phyloP scores from a whole-genome alignment of 148 eudicot species.

The Polygonum maritimum region DNA sequence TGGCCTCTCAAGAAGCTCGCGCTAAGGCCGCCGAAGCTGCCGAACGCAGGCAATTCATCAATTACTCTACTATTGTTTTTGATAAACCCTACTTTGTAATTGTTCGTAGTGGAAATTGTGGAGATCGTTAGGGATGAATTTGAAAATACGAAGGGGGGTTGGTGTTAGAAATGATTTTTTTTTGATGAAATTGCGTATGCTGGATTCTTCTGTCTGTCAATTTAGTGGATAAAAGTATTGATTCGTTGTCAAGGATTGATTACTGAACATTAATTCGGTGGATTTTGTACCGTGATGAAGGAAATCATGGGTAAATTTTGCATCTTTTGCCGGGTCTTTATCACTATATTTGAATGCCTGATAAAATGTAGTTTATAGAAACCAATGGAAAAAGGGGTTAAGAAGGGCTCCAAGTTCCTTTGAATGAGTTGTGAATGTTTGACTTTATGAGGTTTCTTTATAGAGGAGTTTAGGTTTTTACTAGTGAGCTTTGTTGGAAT shows the following conservation, averaged over 20 bases:
- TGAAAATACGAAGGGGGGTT: not conserved
- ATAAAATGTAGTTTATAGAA: not conserved
- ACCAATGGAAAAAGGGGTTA: not conserved
- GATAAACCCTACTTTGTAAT: not conserved
- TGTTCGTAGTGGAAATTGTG: not conserved
- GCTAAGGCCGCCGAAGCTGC: slow-evolving; percentile 90
- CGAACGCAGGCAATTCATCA: slow-evolving; percentile 38
- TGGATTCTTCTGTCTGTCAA: not conserved
- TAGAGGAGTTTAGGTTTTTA: not conserved
- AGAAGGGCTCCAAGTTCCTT: not conserved
- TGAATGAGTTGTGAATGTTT: not conserved
- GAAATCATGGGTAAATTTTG: not conserved
- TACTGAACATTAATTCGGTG: not conserved
- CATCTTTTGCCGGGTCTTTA: not conserved
- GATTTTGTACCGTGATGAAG: not conserved
- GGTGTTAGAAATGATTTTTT: not conserved
- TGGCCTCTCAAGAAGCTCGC: slow-evolving; percentile 71
- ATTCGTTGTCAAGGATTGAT: not conserved
- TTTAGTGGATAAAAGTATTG: not conserved
- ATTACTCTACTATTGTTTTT: not conserved
- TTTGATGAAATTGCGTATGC: not conserved
- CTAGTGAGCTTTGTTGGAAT: not conserved
- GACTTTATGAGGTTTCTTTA: not conserved
- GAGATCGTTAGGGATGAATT: not conserved
- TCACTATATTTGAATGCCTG: too few relatives aligned